Evolutionary conservation across 75 land plant species (phyloP).

Genomic region (Chamaecyparis obtusa): DNA sequence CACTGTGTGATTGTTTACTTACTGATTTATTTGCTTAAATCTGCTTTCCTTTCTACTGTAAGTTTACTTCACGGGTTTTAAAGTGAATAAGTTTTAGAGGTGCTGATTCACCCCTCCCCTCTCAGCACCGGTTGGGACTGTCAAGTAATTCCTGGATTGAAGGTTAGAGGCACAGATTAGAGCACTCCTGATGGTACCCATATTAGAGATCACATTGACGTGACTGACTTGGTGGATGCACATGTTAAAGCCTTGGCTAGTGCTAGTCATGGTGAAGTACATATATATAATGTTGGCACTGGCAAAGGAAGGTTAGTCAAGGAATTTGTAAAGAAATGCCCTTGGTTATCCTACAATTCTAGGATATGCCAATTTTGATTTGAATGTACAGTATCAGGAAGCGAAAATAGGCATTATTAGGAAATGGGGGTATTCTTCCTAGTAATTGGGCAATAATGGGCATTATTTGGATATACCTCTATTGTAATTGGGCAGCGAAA

Average conservation of each 20-base stretch:
- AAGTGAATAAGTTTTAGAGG: too few relatives aligned
- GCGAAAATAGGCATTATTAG: not conserved
- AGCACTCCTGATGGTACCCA: slow-evolving; percentile 83
- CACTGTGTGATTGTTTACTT: too few relatives aligned
- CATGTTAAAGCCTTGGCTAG: slow-evolving; percentile 87
- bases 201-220: slow-evolving; percentile 84
- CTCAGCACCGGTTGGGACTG: too few relatives aligned
- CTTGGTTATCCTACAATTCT: not conserved
- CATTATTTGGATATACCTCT: too few relatives aligned
- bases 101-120: too few relatives aligned
- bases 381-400: not conserved
- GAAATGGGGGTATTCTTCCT: not conserved
- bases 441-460: too few relatives aligned
- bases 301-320: slow-evolving; percentile 59
- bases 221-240: slow-evolving; percentile 90
- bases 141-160: not conserved
- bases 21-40: too few relatives aligned
- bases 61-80: too few relatives aligned
- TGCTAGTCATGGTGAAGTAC: slow-evolving; percentile 55
- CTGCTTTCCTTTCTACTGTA: too few relatives aligned
- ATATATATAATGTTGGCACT: slow-evolving; percentile 89
- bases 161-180: slow-evolving; percentile 87
- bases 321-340: slow-evolving; percentile 17
- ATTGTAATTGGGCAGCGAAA: too few relatives aligned
- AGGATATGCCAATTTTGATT: not conserved